Evolutionary conservation across 371 early-diverging fungal species (phyloP).

Genomic region (Mucor plumbeus): DNA sequence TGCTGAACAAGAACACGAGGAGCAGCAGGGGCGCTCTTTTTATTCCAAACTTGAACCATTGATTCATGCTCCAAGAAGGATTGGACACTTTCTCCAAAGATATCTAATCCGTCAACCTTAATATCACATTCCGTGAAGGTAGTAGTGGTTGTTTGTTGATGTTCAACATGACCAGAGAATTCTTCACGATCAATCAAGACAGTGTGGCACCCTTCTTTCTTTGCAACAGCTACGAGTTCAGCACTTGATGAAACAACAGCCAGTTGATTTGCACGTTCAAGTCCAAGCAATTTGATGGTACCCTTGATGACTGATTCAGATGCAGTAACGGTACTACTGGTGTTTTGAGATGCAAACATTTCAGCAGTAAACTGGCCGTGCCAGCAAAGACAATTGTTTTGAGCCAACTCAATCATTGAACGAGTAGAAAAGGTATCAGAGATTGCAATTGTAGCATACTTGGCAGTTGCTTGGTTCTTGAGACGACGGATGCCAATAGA

Average conservation of each 20-base stretch:
- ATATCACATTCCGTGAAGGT: conserved; percentile 27
- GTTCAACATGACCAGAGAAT: background rate
- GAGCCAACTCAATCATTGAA: conserved; percentile 43
- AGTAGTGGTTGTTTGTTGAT: background rate
- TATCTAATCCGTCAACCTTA: conserved; percentile 43
- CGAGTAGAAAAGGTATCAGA: conserved; percentile 43
- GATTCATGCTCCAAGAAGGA: conserved; percentile 43
- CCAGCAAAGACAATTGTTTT: conserved; percentile 51
- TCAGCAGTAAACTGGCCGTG: conserved; percentile 49
- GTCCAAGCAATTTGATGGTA: conserved; percentile 35
- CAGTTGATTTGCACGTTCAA: conserved; percentile 30
- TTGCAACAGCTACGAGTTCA: conserved; percentile 33
- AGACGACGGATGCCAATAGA: conserved; percentile 39
- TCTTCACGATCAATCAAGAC: conserved; percentile 40
- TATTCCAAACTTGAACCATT: conserved; percentile 28
- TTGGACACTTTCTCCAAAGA: conserved; percentile 52
- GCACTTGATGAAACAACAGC: conserved; percentile 44
- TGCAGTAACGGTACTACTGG: background rate
- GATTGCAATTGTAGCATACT: conserved; percentile 41
- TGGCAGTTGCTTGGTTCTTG: conserved; percentile 32
- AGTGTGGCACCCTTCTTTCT: conserved; percentile 36
- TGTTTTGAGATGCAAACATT: conserved; percentile 27
- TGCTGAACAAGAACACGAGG: conserved; percentile 25
- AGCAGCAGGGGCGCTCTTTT: conserved; percentile 23
- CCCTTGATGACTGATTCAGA: conserved; percentile 28